Percentiles rank a stretch among this genome's conserved stretches.
phyloP scores from a whole-genome alignment of 2,329 filamentous ascomycete genomes.

The Monosporascus ibericus region DNA sequence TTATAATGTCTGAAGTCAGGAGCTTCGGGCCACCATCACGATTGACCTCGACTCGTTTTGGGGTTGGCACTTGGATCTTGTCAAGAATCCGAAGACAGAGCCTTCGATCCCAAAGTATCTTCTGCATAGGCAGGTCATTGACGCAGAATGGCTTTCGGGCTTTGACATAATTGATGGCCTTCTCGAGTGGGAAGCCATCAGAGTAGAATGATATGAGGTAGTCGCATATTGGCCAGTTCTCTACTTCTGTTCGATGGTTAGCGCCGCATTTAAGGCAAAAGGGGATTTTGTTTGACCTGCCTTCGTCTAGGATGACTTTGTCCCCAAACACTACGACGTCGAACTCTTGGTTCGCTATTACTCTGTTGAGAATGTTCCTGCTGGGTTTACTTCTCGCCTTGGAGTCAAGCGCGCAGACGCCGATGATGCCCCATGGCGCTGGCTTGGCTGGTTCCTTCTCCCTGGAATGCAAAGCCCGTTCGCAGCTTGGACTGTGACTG shows the following conservation, averaged over 20 bases:
- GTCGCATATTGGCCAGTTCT: conserved; percentile 50
- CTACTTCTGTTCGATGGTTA: conserved; percentile 32
- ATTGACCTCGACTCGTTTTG: conserved; percentile 81
- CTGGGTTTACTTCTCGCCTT: conserved; percentile 97
- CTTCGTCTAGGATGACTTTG: conserved; percentile 96
- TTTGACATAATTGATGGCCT: conserved; percentile 92
- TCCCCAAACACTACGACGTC: conserved; percentile 97
- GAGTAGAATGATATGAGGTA: conserved; percentile 98
- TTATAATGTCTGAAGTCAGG: conserved; percentile 71
- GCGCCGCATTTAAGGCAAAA: conserved; percentile 2
- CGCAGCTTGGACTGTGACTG: conserved; percentile 73
- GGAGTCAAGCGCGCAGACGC: conserved; percentile 89
- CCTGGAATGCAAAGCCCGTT: conserved; percentile 48
- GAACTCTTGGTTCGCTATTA: conserved; percentile 87
- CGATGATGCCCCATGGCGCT: conserved; percentile 64
- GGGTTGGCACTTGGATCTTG: conserved; percentile 82
- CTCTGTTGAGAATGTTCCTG: conserved; percentile 86
- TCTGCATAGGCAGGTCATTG: conserved; percentile 96
- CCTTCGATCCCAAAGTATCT: conserved; percentile 91
- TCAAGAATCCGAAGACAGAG: conserved; percentile 85
- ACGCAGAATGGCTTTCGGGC: conserved; percentile 94
- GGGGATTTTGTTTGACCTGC: conserved; percentile 31
- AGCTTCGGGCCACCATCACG: conserved; percentile 83
- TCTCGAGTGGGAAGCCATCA: conserved; percentile 92
- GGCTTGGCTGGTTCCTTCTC: conserved; percentile 57